phyloP scores from a whole-genome alignment of 1,139 yeast species.

The Kodamaea plutei region DNA sequence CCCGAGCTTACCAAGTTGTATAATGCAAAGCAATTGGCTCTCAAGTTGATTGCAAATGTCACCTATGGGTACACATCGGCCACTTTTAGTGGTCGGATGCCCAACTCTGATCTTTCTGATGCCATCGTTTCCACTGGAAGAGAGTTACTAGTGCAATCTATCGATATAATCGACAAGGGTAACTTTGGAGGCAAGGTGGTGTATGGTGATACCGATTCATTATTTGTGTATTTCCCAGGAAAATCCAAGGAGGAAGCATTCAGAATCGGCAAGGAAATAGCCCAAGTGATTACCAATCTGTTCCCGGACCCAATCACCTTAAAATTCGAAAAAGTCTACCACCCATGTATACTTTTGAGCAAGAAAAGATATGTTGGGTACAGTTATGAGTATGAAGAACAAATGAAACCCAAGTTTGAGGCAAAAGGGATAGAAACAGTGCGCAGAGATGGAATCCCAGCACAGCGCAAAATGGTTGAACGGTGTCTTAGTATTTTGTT shows the following conservation, averaged over 20 bases:
- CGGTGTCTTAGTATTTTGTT: conserved; percentile 64
- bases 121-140: conserved; percentile 90
- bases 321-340: conserved; percentile 89
- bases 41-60: conserved; percentile 88
- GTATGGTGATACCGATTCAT: conserved; percentile 93
- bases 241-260: conserved; percentile 75
- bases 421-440: conserved; percentile 97
- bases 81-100: conserved; percentile 94
- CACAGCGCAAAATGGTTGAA: conserved; percentile 81
- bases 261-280: conserved; percentile 64
- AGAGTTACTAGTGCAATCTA: conserved; percentile 72
- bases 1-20: conserved; percentile 50
- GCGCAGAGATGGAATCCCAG: conserved; percentile 90
- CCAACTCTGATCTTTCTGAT: conserved; percentile 91
- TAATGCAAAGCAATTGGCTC: conserved; percentile 77
- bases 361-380: conserved; percentile 90
- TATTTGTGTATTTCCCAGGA: conserved; percentile 89
- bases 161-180: conserved; percentile 59
- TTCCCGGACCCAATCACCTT: conserved; percentile 81
- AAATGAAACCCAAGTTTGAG: conserved; percentile 66
- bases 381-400: conserved; percentile 58
- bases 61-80: conserved; percentile 97
- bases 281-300: conserved; percentile 53
- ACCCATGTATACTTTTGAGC: conserved; percentile 76
- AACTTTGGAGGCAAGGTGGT: conserved; percentile 89